Evolutionary conservation across 805 yeast genomes (phyloP).

Genomic region (Teunomyces pallodes): DNA sequence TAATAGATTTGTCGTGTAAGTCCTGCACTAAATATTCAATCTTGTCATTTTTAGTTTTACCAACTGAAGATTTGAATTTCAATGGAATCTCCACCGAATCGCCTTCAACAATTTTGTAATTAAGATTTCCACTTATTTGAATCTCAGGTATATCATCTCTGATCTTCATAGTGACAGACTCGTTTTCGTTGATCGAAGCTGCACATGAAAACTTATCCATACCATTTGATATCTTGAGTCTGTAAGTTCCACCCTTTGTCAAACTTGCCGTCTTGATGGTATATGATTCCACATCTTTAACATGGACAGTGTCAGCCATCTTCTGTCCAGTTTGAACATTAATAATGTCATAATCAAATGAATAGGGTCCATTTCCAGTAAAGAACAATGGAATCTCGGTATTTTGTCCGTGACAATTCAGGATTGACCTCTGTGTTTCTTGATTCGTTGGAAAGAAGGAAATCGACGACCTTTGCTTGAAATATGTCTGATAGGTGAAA

Average conservation of each 20-base stretch:
- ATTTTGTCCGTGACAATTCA: constrained; percentile 30
- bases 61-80: constrained; percentile 30
- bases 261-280: constrained; percentile 55
- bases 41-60: constrained; percentile 25
- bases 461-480: constrained; percentile 62
- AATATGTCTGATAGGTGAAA: constrained; percentile 63
- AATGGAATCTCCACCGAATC: constrained; percentile 56
- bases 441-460: constrained; percentile 22
- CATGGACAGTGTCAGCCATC: constrained; percentile 24
- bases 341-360: constrained; percentile 64
- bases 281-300: constrained; percentile 32
- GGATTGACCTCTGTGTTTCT: constrained; percentile 15
- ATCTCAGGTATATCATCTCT: constrained; percentile 64
- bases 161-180: constrained; percentile 54
- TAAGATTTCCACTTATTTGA: constrained; percentile 10
- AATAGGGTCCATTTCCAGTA: constrained; percentile 79
- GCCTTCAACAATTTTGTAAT: constrained; percentile 56
- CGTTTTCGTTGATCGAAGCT: constrained; percentile 64
- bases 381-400: constrained; percentile 52
- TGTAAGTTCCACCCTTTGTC: constrained; percentile 69
- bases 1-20: constrained; percentile 21
- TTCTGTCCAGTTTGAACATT: constrained; percentile 34
- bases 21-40: constrained; percentile 30
- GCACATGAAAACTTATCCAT: constrained; percentile 77
- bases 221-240: constrained; percentile 59